These are phyloP conservation scores for Mariannaea elegans DNA, from an alignment of 2,329 filamentous ascomycete genomes.

Conservation along the genomic window DNA sequence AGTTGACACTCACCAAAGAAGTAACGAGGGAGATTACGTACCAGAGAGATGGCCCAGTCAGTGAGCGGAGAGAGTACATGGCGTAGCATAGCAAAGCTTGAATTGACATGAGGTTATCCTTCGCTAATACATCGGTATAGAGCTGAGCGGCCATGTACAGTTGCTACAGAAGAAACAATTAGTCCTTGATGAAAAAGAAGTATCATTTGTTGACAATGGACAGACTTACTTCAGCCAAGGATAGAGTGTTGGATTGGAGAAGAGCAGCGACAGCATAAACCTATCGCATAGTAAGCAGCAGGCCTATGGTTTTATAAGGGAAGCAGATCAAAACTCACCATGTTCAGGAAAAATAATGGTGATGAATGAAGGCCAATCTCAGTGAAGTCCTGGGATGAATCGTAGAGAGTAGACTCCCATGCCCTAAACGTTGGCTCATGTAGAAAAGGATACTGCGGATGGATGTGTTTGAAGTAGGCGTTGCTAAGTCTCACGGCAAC, in stretches of 20 bases:
- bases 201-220: too few species aligned
- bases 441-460: constrained; percentile 22
- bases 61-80: constrained; percentile 40
- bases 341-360: constrained; percentile 17
- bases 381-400: too few species aligned
- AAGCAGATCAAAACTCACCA: background rate
- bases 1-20: too few species aligned
- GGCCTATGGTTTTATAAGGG: too few species aligned
- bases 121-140: constrained; percentile 11
- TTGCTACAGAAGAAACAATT: background rate
- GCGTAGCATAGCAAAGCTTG: constrained; percentile 43
- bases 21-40: constrained; percentile 26
- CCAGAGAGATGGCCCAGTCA: constrained; percentile 41
- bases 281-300: background rate
- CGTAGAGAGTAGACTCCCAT: constrained; percentile 4
- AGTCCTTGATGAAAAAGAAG: background rate
- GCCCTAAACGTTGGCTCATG: constrained; percentile 21
- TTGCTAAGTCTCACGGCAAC: background rate
- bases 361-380: too few species aligned
- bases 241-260: background rate
- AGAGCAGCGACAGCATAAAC: constrained; percentile 19
- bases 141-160: constrained; percentile 8
- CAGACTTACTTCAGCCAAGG: constrained; percentile 12
- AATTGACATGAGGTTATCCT: constrained; percentile 39
- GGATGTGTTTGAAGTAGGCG: constrained; percentile 21